Evolutionary conservation across 1,284 basidiomycete species (phyloP).

Genomic region (Lentinula novae-zelandiae): DNA sequence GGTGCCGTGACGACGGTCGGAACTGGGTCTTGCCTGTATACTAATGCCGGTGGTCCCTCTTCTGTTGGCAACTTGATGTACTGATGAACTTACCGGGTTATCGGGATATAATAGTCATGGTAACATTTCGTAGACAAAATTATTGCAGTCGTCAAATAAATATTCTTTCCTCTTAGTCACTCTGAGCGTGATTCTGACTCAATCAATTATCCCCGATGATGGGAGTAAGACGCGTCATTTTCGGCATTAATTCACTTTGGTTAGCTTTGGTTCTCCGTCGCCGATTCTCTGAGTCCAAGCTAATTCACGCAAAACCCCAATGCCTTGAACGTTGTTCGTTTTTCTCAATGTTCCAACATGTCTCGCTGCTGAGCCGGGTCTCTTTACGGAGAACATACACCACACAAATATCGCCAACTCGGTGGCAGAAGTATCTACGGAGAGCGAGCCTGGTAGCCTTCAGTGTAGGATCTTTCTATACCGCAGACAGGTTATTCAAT

Average conservation of each 20-base stretch:
- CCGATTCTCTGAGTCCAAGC: too few species aligned
- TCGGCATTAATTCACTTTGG: too few species aligned
- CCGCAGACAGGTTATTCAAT: constrained; percentile 56
- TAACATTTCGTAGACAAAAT: too few species aligned
- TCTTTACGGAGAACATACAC: not conserved
- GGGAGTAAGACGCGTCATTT: too few species aligned
- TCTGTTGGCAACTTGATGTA: constrained; percentile 18
- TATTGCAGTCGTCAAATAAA: too few species aligned
- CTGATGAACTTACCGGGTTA: not conserved
- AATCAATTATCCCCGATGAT: too few species aligned
- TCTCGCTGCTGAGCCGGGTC: not conserved
- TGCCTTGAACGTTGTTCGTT: not conserved
- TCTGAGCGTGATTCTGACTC: too few species aligned
- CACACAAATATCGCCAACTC: constrained; percentile 4
- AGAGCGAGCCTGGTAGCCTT: constrained; percentile 34
- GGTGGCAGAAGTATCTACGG: constrained; percentile 20
- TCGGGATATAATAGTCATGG: not conserved
- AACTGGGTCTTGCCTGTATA: constrained; percentile 19
- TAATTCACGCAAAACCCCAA: not conserved
- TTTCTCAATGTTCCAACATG: constrained; percentile 1
- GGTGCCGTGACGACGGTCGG: constrained; percentile 15
- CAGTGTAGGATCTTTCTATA: constrained; percentile 43
- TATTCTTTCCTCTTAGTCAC: too few species aligned
- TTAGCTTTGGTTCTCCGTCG: too few species aligned
- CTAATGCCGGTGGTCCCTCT: constrained; percentile 17